phyloP scores from a whole-genome alignment of 2,329 filamentous ascomycete genomes.

The Alternaria consortialis region DNA sequence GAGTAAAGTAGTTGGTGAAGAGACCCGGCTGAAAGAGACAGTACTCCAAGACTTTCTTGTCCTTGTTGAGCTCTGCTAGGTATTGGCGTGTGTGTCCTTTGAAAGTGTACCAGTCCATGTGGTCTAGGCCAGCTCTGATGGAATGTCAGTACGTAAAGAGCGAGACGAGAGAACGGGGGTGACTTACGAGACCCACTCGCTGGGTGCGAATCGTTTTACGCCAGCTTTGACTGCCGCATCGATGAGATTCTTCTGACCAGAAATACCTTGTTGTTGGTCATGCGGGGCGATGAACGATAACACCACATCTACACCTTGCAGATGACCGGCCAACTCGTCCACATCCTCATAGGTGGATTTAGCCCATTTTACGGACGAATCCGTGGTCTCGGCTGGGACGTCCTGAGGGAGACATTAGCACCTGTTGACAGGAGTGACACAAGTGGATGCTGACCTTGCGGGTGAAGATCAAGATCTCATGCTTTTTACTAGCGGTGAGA shows the following conservation, averaged over 20 bases:
- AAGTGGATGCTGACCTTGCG: conserved; percentile 31
- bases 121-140: conserved; percentile 26
- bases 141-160: neutral
- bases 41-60: conserved; percentile 63
- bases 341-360: conserved; percentile 15
- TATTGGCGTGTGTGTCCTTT: conserved; percentile 61
- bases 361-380: neutral
- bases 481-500: conserved; percentile 58
- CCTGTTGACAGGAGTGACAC: neutral
- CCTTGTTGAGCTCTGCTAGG: conserved; percentile 60
- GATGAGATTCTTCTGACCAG: conserved; percentile 30
- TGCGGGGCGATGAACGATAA: conserved; percentile 61
- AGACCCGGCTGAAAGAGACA: conserved; percentile 62
- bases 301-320: conserved; percentile 61
- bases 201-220: conserved; percentile 37
- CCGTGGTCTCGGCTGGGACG: neutral
- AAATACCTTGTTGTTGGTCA: conserved; percentile 17
- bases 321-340: conserved; percentile 23
- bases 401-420: neutral
- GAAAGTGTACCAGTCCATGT: conserved; percentile 60
- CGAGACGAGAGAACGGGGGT: neutral
- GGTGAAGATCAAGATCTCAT: conserved; percentile 61
- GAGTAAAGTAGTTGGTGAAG: conserved; percentile 63
- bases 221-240: conserved; percentile 32
- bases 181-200: conserved; percentile 37